Percentiles rank a stretch among this genome's conserved stretches.
phyloP scores from a whole-genome alignment of 257 asterid species.

The Misopates orontium region DNA sequence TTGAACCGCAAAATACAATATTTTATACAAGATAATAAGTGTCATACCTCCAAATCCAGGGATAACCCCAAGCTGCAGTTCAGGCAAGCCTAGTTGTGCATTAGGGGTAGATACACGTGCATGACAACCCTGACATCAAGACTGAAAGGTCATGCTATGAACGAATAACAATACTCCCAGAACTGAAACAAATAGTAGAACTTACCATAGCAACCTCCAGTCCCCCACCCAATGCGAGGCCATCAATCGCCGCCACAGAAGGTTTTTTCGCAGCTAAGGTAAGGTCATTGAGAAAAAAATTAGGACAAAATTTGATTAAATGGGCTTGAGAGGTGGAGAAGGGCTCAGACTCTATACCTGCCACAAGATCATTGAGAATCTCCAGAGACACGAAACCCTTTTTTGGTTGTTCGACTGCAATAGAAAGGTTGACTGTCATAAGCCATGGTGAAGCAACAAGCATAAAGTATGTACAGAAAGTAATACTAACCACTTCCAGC shows the following conservation, averaged over 20 bases:
- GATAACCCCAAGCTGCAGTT: constrained; percentile 91
- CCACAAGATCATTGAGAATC: constrained; percentile 73
- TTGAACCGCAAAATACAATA: too few relatives aligned
- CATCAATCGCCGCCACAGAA: constrained; percentile 96
- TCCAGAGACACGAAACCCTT: constrained; percentile 87
- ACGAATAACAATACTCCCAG: constrained; percentile 1
- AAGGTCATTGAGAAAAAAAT: constrained; percentile 16
- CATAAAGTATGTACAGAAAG: too few relatives aligned
- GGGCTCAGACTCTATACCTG: constrained; percentile 47
- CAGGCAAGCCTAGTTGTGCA: constrained; percentile 95
- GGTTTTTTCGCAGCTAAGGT: constrained; percentile 80
- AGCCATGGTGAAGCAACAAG: neutral
- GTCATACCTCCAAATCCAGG: constrained; percentile 97
- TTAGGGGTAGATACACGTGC: constrained; percentile 85
- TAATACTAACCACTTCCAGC: constrained; percentile 10
- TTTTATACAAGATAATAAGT: neutral
- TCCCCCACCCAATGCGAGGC: constrained; percentile 99
- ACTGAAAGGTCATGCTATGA: constrained; percentile 17
- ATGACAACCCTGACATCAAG: constrained; percentile 80
- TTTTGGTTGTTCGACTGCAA: constrained; percentile 72
- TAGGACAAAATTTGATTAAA: neutral
- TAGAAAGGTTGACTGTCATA: constrained; percentile 21
- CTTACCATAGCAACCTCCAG: constrained; percentile 94
- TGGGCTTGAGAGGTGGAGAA: constrained; percentile 5
- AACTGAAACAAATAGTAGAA: constrained; percentile 23